phyloP scores from a whole-genome alignment of 169 alveolate species.

The Toxoplasma gondii region DNA sequence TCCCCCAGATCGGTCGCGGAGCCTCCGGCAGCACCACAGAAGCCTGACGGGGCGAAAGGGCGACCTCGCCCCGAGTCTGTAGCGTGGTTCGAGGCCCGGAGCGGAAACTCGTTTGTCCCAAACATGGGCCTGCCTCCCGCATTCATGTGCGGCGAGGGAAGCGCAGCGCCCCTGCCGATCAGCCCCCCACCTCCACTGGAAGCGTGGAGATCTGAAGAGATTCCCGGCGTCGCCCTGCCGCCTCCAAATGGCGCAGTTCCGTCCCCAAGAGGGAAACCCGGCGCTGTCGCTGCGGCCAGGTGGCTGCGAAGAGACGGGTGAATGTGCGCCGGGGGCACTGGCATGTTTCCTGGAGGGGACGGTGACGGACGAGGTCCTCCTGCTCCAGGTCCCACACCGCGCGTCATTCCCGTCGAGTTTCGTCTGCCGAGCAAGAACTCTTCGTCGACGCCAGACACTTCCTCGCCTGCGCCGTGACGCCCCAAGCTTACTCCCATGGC shows the following conservation, averaged over 20 bases:
- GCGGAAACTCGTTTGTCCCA: background rate
- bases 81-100: background rate
- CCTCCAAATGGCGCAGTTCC: background rate
- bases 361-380: slow-evolving; percentile 19
- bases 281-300: background rate
- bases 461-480: background rate
- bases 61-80: background rate
- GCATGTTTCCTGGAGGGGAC: slow-evolving; percentile 34
- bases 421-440: background rate
- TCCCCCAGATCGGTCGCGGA: background rate
- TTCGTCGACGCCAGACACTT: background rate
- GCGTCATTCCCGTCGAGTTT: background rate
- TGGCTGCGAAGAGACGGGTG: slow-evolving; percentile 27
- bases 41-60: background rate
- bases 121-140: background rate
- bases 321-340: slow-evolving; percentile 6
- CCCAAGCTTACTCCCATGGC: background rate
- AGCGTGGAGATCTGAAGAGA: background rate
- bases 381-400: background rate
- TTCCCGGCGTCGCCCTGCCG: background rate
- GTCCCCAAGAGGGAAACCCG: background rate
- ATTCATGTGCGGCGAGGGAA: background rate
- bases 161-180: background rate
- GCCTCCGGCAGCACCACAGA: background rate
- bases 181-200: no score